Evolutionary conservation across 805 yeast genomes (phyloP), one percentile per base, ranked within the genome.

Genomic region (Sugiyamaella qingdaonensis): DNA sequence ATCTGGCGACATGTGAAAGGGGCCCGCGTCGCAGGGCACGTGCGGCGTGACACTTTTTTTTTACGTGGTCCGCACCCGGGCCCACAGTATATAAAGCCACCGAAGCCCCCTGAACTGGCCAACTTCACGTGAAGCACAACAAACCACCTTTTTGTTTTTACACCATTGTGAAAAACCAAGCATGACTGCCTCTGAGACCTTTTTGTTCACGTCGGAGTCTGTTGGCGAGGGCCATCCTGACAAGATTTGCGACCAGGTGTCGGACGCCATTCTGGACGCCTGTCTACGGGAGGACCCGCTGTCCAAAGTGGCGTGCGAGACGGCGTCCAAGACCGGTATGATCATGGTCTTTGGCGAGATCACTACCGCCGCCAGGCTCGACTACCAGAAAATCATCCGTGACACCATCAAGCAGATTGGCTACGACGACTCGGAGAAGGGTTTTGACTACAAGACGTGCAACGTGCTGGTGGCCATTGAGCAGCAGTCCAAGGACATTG

Each of bases 261-360:
- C 95, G 54, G 99, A 94, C 72, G 99, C 99, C 68, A 88, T 94
- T 68, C 81, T 94, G 65, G 99, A 94, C 70, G 99, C 99, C 64
- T 92, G 98, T 81, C 79, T 94, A 66, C 83, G 88, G 53, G 95
- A 78, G 64, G 99, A 94, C 75, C 99, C 99, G 58, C 80, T 88
- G 66, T 94, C 99, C 64, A 94, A 94, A 80, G 99, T 94, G 72
- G 99, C 97, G 48, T 94, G 99, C 80, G 99, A 94, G 78, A 88
- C 99, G 57, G 98, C 99, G 62, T 86, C 98, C 67, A 94, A 94
- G 80, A 94, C 99, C 62, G 99, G 99, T 79, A 84, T 94, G 96
- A 90, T 94, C 70, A 87, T 94, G 95, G 97, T 94, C 62, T 94
- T 94, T 70, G 99, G 99, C 78, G 99, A 94, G 78, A 94, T 94